Evolutionary conservation across 164 flowering plant species (phyloP).

Genomic region (Berberis vulgaris): DNA sequence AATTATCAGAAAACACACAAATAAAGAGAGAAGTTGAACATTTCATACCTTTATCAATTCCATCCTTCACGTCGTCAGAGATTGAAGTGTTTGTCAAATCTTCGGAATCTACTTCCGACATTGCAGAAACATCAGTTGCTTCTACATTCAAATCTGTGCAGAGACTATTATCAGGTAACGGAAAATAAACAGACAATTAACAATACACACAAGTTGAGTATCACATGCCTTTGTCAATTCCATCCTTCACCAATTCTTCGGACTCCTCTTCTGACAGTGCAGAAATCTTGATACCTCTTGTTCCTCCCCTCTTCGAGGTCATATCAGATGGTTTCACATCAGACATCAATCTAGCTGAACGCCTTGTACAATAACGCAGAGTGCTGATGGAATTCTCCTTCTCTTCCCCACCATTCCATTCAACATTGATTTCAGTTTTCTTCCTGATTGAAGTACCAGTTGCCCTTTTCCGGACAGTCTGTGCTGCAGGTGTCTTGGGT

Average conservation of each 20-base stretch:
- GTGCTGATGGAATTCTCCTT: not conserved
- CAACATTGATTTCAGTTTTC: not conserved
- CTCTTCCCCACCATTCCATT: slow-evolving; percentile 5
- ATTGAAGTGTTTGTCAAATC: no score
- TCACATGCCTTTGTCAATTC: not conserved
- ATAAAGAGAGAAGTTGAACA: no score
- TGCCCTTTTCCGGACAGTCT: not conserved
- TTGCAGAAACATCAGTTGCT: no score
- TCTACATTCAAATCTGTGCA: no score
- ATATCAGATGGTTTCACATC: slow-evolving; percentile 3
- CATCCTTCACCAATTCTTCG: slow-evolving; percentile 1
- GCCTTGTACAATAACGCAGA: slow-evolving; percentile 12
- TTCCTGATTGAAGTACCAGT: slow-evolving; percentile 6
- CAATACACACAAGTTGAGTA: not conserved
- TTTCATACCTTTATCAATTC: no score
- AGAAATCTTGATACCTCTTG: slow-evolving; percentile 12
- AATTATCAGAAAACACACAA: no score
- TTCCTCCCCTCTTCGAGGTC: slow-evolving; percentile 7
- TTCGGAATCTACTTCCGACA: no score
- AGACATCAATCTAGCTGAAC: slow-evolving; percentile 12
- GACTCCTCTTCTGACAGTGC: slow-evolving; percentile 16
- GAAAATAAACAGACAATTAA: no score
- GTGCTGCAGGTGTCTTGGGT: not conserved
- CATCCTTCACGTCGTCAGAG: no score
- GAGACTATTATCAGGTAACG: no score